phyloP scores from a whole-genome alignment of 2,329 filamentous ascomycete genomes.

The Thyridium curvatum region DNA sequence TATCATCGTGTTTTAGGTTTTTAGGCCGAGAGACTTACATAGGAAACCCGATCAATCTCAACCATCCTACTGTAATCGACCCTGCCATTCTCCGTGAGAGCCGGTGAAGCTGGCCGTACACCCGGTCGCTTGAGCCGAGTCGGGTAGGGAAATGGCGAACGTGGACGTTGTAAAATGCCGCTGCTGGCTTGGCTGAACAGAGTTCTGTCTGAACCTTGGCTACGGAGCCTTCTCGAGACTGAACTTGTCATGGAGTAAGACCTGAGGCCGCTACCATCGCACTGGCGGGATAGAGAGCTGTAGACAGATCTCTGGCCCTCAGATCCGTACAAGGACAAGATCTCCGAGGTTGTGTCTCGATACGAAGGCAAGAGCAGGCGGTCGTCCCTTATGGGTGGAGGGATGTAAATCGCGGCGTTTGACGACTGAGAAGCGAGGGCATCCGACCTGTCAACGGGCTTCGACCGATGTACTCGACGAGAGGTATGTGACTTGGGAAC shows the following conservation, averaged over 20 bases:
- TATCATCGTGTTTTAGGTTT: neutral
- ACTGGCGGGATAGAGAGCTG: constrained; percentile 34
- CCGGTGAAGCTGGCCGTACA: constrained; percentile 41
- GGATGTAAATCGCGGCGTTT: too few species aligned
- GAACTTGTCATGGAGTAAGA: constrained; percentile 51
- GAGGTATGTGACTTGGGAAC: too few species aligned
- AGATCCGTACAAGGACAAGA: constrained; percentile 48
- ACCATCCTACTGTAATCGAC: constrained; percentile 45
- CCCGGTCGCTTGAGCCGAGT: constrained; percentile 50
- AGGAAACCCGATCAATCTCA: constrained; percentile 40
- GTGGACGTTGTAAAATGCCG: constrained; percentile 40
- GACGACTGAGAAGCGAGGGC: too few species aligned
- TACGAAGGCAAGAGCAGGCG: constrained; percentile 39
- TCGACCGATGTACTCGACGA: too few species aligned
- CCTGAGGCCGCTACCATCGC: constrained; percentile 36
- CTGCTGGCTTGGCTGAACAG: constrained; percentile 39
- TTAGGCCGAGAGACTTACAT: constrained; percentile 25
- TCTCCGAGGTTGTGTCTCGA: constrained; percentile 46
- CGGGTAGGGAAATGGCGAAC: constrained; percentile 54
- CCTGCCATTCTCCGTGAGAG: constrained; percentile 37
- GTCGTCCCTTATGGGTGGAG: constrained; percentile 25
- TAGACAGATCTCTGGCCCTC: constrained; percentile 38
- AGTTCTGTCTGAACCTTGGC: constrained; percentile 39
- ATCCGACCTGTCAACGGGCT: too few species aligned
- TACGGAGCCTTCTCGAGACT: constrained; percentile 37